phyloP scores from a whole-genome alignment of 106 monocot genomes.

The Apostasia ramifera region DNA sequence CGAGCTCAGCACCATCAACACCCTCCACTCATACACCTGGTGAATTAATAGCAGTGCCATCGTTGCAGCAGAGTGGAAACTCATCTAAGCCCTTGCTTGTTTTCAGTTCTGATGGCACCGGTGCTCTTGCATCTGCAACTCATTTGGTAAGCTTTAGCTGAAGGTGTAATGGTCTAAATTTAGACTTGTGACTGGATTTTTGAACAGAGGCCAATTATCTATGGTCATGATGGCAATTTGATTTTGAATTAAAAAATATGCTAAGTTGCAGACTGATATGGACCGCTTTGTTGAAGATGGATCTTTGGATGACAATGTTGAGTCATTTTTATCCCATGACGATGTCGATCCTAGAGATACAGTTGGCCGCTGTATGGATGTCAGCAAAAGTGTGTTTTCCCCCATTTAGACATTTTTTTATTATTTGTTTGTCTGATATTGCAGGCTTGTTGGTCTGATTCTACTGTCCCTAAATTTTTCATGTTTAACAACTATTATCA shows the following conservation, averaged over 20 bases:
- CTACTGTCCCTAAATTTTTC: too few relatives aligned
- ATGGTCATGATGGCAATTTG: too few relatives aligned
- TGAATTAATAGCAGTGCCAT: slow-evolving; percentile 64
- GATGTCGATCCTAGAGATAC: slow-evolving; percentile 59
- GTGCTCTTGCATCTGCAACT: slow-evolving; percentile 41
- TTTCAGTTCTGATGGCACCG: slow-evolving; percentile 53
- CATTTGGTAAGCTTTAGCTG: slow-evolving; percentile 62
- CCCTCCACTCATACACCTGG: slow-evolving; percentile 83
- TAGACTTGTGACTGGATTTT: too few relatives aligned
- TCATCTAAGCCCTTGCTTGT: slow-evolving; percentile 59
- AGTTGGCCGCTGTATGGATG: slow-evolving; percentile 40
- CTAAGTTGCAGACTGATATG: slow-evolving; percentile 43
- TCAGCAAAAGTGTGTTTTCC: slow-evolving; percentile 36
- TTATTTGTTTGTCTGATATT: too few relatives aligned
- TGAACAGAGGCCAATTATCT: too few relatives aligned
- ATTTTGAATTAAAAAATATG: too few relatives aligned
- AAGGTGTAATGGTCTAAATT: not conserved
- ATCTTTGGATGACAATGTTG: slow-evolving; percentile 70
- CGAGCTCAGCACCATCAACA: slow-evolving; percentile 77
- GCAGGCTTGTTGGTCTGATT: too few relatives aligned
- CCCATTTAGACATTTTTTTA: too few relatives aligned
- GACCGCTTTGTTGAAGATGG: slow-evolving; percentile 78
- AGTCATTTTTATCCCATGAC: slow-evolving; percentile 79
- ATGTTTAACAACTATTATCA: too few relatives aligned
- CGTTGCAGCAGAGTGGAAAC: slow-evolving; percentile 39